Base-by-base conservation (phyloP, 179 eudicot genomes). In the Silene noctiflora region DNA sequence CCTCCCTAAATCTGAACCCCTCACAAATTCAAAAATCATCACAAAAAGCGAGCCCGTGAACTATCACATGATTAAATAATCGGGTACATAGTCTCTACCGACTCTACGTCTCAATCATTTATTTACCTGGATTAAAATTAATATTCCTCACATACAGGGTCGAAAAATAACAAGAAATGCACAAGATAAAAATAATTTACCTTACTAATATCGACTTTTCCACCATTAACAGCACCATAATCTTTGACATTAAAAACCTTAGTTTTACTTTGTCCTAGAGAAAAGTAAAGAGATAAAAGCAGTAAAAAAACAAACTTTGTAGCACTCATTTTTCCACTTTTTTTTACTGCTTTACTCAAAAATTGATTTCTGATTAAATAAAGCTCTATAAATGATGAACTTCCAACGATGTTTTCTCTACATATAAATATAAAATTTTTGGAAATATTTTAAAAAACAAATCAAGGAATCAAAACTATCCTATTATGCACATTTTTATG, bases 151-250 rank as follows among this genome's bases (percentile, higher is more conserved):
- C 3, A 29, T 3, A 3, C n/a, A n/a, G n/a, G n/a, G 39, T 33
- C 7, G 46, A 39, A 39, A 39, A 9, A 39, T 39, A 6, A 39
- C 46, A 17, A 66, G 21, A 31, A n/a, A 66, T 0, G 46, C n/a
- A 27, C 39, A 25, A 24, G 6, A 64, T 67, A 17, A 27, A 42
- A 69, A 27, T 46, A 67, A 79, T 29, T 74, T 83, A 83, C 85
- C 85, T 76, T 17, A 53, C 67, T 76, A 16, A 22, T 74, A 24
- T 83, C 81, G 1, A 27, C 69, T 6, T 64, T 24, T n/a, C 83
- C 85, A 29, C 85, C 85, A 39, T 76, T 66, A 63, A 55, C 66
- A 6, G 76, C 78, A 17, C 83, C 83, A 73, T 79, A 83, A 63
- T 80, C 62, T 13, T 77, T 72, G 39, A 83, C 42, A 63, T 59